phyloP scores from a whole-genome alignment of 78 protist genomes.

The Dictyostelium purpureum region DNA sequence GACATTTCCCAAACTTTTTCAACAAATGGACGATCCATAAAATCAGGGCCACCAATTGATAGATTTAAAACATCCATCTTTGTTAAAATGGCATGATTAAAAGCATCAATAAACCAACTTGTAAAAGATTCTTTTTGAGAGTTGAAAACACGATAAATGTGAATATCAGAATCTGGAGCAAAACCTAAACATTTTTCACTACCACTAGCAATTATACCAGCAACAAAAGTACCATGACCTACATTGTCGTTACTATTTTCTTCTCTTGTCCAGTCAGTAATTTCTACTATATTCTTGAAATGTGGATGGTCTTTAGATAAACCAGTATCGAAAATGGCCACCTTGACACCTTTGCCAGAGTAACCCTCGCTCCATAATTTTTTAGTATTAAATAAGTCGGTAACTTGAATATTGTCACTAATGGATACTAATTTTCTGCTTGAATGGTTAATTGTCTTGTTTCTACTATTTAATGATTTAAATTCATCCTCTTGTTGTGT shows the following conservation, averaged over 20 bases:
- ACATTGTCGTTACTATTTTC: slow-evolving; percentile 23
- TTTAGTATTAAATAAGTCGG: slow-evolving; percentile 25
- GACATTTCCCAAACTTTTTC: slow-evolving; percentile 95
- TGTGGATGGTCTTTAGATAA: slow-evolving; percentile 52
- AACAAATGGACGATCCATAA: slow-evolving; percentile 94
- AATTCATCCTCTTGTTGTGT: too few relatives aligned
- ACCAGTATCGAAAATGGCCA: slow-evolving; percentile 94
- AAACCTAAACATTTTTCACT: slow-evolving; percentile 88
- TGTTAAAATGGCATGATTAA: slow-evolving; percentile 92
- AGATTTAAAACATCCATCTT: slow-evolving; percentile 91
- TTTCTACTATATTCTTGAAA: slow-evolving; percentile 76
- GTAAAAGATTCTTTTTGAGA: slow-evolving; percentile 89
- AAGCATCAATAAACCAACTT: slow-evolving; percentile 98
- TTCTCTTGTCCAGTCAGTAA: slow-evolving; percentile 90
- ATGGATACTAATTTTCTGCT: neutral
- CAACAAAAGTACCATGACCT: slow-evolving; percentile 97
- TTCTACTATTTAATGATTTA: neutral
- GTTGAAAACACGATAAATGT: slow-evolving; percentile 94
- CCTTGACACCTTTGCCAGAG: slow-evolving; percentile 76
- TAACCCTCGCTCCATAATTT: slow-evolving; percentile 37
- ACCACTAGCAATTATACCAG: slow-evolving; percentile 87
- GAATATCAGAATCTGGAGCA: slow-evolving; percentile 93
- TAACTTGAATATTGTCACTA: neutral
- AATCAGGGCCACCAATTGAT: slow-evolving; percentile 98
- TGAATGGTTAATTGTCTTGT: neutral